Percentiles rank a stretch among this genome's conserved stretches.
Conservation (phyloP, 805 yeast species). For the Lipomyces starkeyi region DNA sequence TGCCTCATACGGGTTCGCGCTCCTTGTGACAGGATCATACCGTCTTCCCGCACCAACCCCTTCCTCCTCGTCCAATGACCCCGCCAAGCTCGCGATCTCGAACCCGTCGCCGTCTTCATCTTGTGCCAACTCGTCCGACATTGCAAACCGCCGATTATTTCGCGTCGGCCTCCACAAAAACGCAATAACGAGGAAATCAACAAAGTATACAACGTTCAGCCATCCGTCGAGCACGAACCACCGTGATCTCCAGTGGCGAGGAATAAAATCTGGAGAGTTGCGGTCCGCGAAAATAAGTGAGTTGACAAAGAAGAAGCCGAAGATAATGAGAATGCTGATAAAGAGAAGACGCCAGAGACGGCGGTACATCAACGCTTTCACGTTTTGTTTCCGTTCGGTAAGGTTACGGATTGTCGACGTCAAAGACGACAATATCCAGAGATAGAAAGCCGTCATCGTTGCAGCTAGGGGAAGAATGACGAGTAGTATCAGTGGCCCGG, state of each 20-base stretch:
- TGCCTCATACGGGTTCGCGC: constrained; percentile 15
- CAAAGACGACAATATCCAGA: constrained; percentile 73
- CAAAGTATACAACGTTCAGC: constrained; percentile 87
- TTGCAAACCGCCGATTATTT: constrained; percentile 92
- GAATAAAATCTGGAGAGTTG: constrained; percentile 76
- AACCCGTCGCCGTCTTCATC: constrained; percentile 75
- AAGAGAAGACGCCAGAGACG: constrained; percentile 76
- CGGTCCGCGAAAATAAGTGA: constrained; percentile 74
- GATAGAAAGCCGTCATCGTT: constrained; percentile 73
- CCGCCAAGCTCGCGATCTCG: constrained; percentile 54
- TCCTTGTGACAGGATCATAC: constrained; percentile 19
- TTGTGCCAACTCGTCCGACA: constrained; percentile 85
- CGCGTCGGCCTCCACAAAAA: constrained; percentile 98
- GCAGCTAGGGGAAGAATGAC: constrained; percentile 74
- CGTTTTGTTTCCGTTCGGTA: constrained; percentile 85
- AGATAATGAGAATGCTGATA: constrained; percentile 68
- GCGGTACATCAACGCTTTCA: constrained; percentile 86
- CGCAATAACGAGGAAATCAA: constrained; percentile 81
- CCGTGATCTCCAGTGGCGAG: constrained; percentile 88
- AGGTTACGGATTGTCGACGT: constrained; percentile 74
- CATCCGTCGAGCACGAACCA: constrained; percentile 91
- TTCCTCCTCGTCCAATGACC: constrained; percentile 35
- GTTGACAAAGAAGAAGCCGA: constrained; percentile 73
- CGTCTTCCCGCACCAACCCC: not conserved
- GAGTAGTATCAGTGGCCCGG: constrained; percentile 59